Evolutionary conservation across 805 yeast species (phyloP), one percentile per base, ranked within the genome.

Genomic region (Metschnikowia peoriensis): DNA sequence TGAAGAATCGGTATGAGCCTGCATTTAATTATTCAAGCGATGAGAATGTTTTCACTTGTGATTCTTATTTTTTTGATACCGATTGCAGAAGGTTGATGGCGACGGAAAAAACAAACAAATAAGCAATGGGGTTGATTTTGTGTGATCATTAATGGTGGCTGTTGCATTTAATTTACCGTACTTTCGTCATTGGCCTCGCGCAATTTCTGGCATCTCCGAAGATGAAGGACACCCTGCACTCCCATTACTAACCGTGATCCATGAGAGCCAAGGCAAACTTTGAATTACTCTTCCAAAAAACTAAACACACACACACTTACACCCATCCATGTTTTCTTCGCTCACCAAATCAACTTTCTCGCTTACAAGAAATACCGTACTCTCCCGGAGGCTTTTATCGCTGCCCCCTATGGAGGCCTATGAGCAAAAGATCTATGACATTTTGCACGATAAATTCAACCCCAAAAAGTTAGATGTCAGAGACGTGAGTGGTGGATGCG

Each of bases 401-500:
- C 34, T 53, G 27, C 60, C 62, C 8, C 62, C 66, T 6, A 73
- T 78, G 76, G 85, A 77, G 55, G 83, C 77, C 15, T 85, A 85
- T 62, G 97, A 91, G 67, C 66, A 72, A 47, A 76, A 84, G 65
- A 80, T 91, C 28, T 85, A 73, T 62, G 70, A 76, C 28, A 82
- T 82, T 51, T 72, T 91, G 39, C 62, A 75, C 10, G 67, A 74
- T 27, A 78, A 78, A 50, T 80, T 93, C 45, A 59, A 73, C 7
- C 97, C 99, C 1, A 67, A 71, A 32, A 70, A 69, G 37, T 71
- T 92, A 44, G 76, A 78, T 28, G 97, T 93, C 7, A 75, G 78
- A 57, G 98, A 93, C 66, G 84, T 93, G 8, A 85, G 94, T 28
- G 98, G 77, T 16, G 99, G 99, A 0, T 94, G 99, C 71, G 99